Base-by-base conservation (phyloP, 2,329 filamentous ascomycete genomes). In the Aspergillus sp. region DNA sequence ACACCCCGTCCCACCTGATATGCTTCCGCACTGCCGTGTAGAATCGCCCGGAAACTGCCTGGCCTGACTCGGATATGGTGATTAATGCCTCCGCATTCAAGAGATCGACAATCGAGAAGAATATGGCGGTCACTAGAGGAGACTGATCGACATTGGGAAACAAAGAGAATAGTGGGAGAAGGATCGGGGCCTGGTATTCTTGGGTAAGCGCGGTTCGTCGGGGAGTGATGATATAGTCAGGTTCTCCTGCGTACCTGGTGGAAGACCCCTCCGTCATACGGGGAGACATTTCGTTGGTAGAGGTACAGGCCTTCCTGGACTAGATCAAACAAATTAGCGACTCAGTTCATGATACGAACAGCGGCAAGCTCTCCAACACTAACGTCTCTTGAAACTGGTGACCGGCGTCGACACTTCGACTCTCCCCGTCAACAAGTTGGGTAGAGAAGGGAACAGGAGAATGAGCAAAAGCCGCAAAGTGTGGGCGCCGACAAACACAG, bases 321-420 rank as follows among this genome's bases (percentile, higher is more conserved):
- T 96, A 63, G 19, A 29, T 3, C 6, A 42, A 7, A 10, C 5
- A 32, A 21, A 13, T 54, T 14, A 58, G 40, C 42, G 32, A 41
- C 40, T 56, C 56, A 34, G 17, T n/a, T 19, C 16, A 21, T 25
- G 7, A 45, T 20, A 16, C 7, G 4, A 25, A 4, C 14, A 3
- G 29, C n/a, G n/a, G 19, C 47, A 7, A 31, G n/a, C 20, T 9
- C 9, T 29, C 10, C 13, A 32, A 36, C n/a, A 74, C 88, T 73
- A 81, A 96, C 92, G 79, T 84, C 94, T 85, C 79, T 97, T 97
- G 83, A 97, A 99, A 82, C 93, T 96, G 64, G 91, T 97, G 44
- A 97, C 88, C 36, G 94, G 93, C 19, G 94, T 99, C 42, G 94
- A 97, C 66, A 99, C 88, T 79, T 99, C 94, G 64, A 97, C 94